These are phyloP conservation scores for Talaromyces liani DNA, from an alignment of 495 filamentous ascomycete genomes.

Conservation along the genomic window DNA sequence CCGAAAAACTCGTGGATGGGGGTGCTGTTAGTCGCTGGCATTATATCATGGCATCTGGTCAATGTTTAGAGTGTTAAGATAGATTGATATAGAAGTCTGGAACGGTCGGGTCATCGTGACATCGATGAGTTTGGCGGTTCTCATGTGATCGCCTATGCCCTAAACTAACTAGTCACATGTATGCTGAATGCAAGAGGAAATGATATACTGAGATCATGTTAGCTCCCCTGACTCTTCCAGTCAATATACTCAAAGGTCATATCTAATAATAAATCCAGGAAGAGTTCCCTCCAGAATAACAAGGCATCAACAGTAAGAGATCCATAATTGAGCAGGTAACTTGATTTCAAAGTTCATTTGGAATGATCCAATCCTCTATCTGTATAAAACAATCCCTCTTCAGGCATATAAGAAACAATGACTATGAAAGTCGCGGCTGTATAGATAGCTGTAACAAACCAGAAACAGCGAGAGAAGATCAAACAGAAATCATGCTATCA, in stretches of 20 bases:
- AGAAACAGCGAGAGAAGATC: neutral
- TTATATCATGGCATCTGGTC: neutral
- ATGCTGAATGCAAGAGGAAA: too few relatives aligned
- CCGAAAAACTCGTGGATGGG: neutral
- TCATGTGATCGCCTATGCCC: neutral
- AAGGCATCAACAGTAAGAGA: too few relatives aligned
- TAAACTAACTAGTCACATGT: neutral
- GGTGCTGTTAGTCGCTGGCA: neutral
- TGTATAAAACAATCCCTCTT: neutral
- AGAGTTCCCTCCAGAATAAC: too few relatives aligned
- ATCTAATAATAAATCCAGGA: too few relatives aligned
- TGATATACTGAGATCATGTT: too few relatives aligned
- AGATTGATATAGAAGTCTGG: too few relatives aligned
- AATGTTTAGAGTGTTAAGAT: too few relatives aligned
- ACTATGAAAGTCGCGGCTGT: neutral
- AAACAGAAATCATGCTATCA: conserved; percentile 1
- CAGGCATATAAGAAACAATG: neutral
- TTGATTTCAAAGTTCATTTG: neutral
- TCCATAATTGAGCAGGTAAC: neutral
- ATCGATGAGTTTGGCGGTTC: neutral
- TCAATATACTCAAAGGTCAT: too few relatives aligned
- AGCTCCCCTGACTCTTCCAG: too few relatives aligned
- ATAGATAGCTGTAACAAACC: neutral
- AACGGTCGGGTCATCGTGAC: neutral
- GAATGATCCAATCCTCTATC: neutral